phyloP scores from a whole-genome alignment of 495 filamentous ascomycete species.

The Penicilliopsis zonata region DNA sequence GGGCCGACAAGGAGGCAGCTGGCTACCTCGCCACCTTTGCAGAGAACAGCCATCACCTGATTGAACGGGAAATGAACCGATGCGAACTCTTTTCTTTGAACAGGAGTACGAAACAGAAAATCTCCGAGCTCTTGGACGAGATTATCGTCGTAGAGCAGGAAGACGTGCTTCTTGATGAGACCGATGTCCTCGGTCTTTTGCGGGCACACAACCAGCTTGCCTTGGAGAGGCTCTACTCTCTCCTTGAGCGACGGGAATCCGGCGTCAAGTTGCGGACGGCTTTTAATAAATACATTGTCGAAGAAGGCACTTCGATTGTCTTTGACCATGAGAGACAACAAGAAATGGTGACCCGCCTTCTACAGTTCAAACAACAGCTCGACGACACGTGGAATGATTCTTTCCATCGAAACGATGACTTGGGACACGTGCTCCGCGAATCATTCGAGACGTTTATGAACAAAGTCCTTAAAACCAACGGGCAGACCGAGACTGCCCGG shows the following conservation, averaged over 20 bases:
- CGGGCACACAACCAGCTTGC: conserved; percentile 50
- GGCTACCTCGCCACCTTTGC: conserved; percentile 61
- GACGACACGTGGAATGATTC: conserved; percentile 61
- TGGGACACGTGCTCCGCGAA: conserved; percentile 67
- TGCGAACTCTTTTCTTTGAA: conserved; percentile 74
- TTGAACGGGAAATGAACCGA: conserved; percentile 55
- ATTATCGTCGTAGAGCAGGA: conserved; percentile 52
- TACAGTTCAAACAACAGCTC: conserved; percentile 70
- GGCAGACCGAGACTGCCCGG: conserved; percentile 77
- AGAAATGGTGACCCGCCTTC: conserved; percentile 77
- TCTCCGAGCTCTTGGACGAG: conserved; percentile 58
- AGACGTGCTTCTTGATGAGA: conserved; percentile 44
- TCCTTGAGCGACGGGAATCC: conserved; percentile 55
- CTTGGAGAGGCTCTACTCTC: conserved; percentile 61
- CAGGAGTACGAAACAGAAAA: conserved; percentile 61
- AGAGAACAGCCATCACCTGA: conserved; percentile 47
- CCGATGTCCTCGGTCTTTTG: conserved; percentile 56
- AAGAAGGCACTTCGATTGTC: conserved; percentile 66
- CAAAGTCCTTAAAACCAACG: conserved; percentile 56
- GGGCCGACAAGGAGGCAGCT: conserved; percentile 48
- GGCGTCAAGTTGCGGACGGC: conserved; percentile 52
- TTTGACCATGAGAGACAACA: conserved; percentile 64
- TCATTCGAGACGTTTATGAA: conserved; percentile 88
- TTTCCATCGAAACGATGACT: conserved; percentile 60
- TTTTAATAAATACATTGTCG: conserved; percentile 68